phyloP scores from a whole-genome alignment of 257 asterid species.

The Nicotiana sylvestris region DNA sequence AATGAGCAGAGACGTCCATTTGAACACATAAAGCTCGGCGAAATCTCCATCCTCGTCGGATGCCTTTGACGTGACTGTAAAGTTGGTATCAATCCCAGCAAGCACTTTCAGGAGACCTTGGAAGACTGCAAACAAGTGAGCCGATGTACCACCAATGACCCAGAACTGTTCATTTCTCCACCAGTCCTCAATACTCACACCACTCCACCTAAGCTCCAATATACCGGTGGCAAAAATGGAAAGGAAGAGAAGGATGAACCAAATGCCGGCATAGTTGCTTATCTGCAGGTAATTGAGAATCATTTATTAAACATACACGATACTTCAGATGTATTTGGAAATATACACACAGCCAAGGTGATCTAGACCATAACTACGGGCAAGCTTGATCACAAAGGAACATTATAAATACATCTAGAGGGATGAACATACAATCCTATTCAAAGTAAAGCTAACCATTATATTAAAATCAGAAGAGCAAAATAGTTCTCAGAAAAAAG shows the following conservation, averaged over 20 bases:
- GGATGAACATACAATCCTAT: neutral
- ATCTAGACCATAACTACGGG: neutral
- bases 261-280: constrained; percentile 83
- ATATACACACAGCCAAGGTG: neutral
- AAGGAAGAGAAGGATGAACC: constrained; percentile 76
- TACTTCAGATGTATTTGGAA: neutral
- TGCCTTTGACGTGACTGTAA: constrained; percentile 87
- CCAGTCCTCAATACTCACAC: constrained; percentile 83
- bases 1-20: constrained; percentile 81
- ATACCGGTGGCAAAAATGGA: constrained; percentile 81
- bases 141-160: constrained; percentile 97
- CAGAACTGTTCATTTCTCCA: constrained; percentile 97
- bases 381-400: neutral
- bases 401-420: neutral
- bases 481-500: neutral
- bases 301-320: neutral
- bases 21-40: constrained; percentile 73
- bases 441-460: neutral
- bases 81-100: constrained; percentile 85
- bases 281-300: constrained; percentile 43
- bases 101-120: constrained; percentile 89
- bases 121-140: constrained; percentile 89
- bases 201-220: constrained; percentile 88
- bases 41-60: constrained; percentile 76
- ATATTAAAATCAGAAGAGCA: neutral